Evolutionary conservation across 768 basidiomycete species (phyloP), one percentile per base, ranked within the genome.

Genomic region (Tricholoma bakamatsutake): DNA sequence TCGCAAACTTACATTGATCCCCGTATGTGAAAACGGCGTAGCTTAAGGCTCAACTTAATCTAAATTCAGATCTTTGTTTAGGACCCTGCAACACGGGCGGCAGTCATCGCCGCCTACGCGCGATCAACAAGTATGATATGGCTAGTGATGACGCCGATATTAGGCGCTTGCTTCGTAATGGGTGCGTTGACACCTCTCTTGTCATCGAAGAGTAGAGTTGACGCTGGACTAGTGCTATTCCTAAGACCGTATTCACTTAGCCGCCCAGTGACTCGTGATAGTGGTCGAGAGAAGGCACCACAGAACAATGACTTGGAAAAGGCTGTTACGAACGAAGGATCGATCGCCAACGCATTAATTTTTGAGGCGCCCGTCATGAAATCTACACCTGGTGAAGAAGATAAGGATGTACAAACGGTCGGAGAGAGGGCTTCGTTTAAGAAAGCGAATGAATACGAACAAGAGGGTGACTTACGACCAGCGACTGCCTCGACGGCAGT

Each of bases 61-160:
- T 48, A 18, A 49, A 12, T 24, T 37, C 21, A 47, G 39, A 48
- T 45, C 18, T 5, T 40, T 27, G 34, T 55, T 17, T 60, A 85
- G 83, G 77, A 90, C 59, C 68, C 77, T 6, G 62, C 63, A 10
- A 64, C 75, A 28, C 83, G 82, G 11, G 61, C 71, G 24, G 72
- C 72, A 40, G 71, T 87, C 8, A 76, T 83, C 31, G 74, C 87
- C 55, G 85, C 85, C 0, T 88, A 82, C 68, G 76, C 85, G 12
- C 72, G 74, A 30, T 81, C 86, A 3, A 82, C 90, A 37, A 76
- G 77, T 59, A 71, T 64, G 46, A 82, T 90, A 21, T 90, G 87
- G 86, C 58, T 87, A 18, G 82, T 84, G 8, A 76, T 75, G 66
- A 83, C 83, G 9, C 84, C 82, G 0, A 69, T 88, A 27, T 51